phyloP scores from a whole-genome alignment of 345 rosid genomes.

The Gossypium raimondii region DNA sequence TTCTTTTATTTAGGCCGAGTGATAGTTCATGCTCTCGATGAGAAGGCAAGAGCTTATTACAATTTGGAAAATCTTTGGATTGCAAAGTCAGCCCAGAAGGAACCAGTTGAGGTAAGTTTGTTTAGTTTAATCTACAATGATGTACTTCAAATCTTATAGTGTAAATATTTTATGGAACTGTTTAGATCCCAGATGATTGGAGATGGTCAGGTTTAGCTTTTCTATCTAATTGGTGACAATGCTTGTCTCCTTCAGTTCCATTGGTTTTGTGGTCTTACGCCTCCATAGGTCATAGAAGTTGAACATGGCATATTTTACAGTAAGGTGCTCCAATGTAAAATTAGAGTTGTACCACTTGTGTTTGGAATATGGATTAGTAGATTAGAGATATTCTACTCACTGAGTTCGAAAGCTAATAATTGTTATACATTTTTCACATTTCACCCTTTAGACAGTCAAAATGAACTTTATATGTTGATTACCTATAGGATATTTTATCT shows the following conservation, averaged over 20 bases:
- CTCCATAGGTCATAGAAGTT: background rate
- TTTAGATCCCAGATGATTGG: background rate
- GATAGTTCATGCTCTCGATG: constrained; percentile 6
- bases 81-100: constrained; percentile 26
- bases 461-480: background rate
- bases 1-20: constrained; percentile 2
- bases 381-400: background rate
- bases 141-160: background rate
- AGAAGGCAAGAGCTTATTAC: constrained; percentile 80
- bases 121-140: background rate
- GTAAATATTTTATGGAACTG: too few relatives aligned
- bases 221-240: background rate
- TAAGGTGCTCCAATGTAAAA: background rate
- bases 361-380: background rate
- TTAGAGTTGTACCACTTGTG: background rate
- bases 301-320: background rate
- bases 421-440: background rate
- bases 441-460: background rate
- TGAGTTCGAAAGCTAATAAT: background rate
- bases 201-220: background rate
- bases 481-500: background rate
- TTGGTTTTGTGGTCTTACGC: background rate
- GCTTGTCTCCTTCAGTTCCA: background rate
- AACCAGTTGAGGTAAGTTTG: constrained; percentile 44
- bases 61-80: constrained; percentile 71